Conservation (phyloP, 306 rosid genomes). For the Acacia confusa region DNA sequence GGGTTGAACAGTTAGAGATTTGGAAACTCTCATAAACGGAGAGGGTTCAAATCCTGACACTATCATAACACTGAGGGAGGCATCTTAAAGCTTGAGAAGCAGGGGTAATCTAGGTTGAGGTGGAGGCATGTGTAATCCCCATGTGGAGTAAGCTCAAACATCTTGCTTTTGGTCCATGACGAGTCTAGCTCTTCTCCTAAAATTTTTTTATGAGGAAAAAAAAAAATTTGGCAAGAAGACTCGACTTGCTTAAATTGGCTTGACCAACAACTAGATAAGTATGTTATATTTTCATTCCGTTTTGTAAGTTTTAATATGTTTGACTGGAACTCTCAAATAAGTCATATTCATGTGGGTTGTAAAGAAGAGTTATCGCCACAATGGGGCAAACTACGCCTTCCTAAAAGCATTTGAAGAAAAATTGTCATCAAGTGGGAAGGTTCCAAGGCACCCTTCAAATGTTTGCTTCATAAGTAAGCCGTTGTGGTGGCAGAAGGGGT, state of each 20-base stretch:
- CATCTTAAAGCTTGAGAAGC: too few species aligned
- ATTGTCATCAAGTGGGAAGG: constrained; percentile 10
- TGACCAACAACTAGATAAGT: constrained; percentile 27
- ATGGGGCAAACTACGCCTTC: not conserved
- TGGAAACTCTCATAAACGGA: too few species aligned
- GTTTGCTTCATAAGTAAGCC: constrained; percentile 34
- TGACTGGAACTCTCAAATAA: constrained; percentile 30
- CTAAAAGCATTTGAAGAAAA: constrained; percentile 30
- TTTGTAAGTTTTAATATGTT: constrained; percentile 41
- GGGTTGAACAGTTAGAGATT: too few species aligned
- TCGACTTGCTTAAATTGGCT: constrained; percentile 41
- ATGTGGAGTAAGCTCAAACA: too few species aligned
- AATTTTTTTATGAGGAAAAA: too few species aligned
- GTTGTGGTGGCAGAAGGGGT: constrained; percentile 40
- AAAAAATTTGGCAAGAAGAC: constrained; percentile 37
- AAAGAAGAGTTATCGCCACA: constrained; percentile 27
- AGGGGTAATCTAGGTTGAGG: too few species aligned
- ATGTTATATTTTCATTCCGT: constrained; percentile 20
- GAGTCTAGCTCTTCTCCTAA: too few species aligned
- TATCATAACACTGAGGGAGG: too few species aligned
- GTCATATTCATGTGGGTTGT: constrained; percentile 43
- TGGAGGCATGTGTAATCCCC: too few species aligned
- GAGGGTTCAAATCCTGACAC: too few species aligned
- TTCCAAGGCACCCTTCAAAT: constrained; percentile 26
- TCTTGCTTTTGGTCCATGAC: too few species aligned